phyloP scores from a whole-genome alignment of 2,329 filamentous ascomycete species.

The Setomelanomma holmii region DNA sequence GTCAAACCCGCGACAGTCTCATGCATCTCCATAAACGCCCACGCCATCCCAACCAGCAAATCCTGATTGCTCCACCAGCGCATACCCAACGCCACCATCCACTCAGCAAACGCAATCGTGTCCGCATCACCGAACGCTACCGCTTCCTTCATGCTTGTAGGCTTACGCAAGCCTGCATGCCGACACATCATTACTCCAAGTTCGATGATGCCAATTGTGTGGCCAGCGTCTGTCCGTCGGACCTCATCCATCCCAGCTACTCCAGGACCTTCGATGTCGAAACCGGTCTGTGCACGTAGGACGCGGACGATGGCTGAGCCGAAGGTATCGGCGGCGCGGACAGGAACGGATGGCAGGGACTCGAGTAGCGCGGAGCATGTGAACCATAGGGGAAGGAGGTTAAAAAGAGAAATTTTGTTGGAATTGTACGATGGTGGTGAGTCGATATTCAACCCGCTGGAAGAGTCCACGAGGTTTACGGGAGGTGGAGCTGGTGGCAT shows the following conservation, averaged over 20 bases:
- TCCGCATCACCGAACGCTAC: conserved; percentile 32
- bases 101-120: conserved; percentile 47
- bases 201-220: conserved; percentile 40
- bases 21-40: conserved; percentile 39
- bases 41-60: conserved; percentile 43
- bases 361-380: conserved; percentile 49
- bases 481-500: background rate
- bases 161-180: conserved; percentile 16
- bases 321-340: conserved; percentile 40
- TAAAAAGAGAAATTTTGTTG: background rate
- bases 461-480: background rate
- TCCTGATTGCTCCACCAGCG: conserved; percentile 27
- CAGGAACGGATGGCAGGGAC: conserved; percentile 44
- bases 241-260: conserved; percentile 54
- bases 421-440: background rate
- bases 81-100: conserved; percentile 23
- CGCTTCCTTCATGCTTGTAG: conserved; percentile 31
- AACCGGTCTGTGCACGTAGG: conserved; percentile 51
- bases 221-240: conserved; percentile 26
- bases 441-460: background rate
- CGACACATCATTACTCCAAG: conserved; percentile 41
- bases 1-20: conserved; percentile 8
- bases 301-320: conserved; percentile 48
- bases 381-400: conserved; percentile 51
- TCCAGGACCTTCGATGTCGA: conserved; percentile 42